A percentile compares a stretch with the other conserved stretches of the same genome.
These are phyloP conservation scores for Linnemannia zychae DNA, from an alignment of 192 early-diverging fungal genomes.

Conservation along the genomic window DNA sequence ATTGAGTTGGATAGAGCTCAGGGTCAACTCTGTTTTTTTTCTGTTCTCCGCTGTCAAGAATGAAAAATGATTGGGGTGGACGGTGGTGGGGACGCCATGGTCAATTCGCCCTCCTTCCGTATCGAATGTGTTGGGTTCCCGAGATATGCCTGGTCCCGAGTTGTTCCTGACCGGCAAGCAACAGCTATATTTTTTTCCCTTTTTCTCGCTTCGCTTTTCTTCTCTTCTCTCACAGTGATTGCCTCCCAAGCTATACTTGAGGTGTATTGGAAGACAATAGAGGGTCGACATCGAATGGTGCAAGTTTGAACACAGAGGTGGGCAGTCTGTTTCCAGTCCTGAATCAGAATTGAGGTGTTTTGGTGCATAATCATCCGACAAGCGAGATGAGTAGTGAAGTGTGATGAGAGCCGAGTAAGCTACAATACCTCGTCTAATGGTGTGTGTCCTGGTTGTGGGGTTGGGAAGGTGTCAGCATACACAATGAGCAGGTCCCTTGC, in stretches of 20 bases:
- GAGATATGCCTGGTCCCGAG: background rate
- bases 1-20: background rate
- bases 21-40: background rate
- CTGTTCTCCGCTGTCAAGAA: conserved; percentile 5
- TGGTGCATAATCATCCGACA: background rate
- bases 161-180: background rate
- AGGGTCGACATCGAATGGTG: background rate
- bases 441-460: conserved; percentile 48
- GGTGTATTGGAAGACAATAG: background rate
- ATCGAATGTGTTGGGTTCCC: background rate
- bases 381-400: background rate
- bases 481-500: conserved; percentile 59
- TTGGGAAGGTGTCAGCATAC: conserved; percentile 52
- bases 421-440: conserved; percentile 50
- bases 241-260: background rate
- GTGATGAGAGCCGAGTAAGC: background rate
- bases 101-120: background rate
- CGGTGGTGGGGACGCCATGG: background rate
- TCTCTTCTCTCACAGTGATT: background rate
- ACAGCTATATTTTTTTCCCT: background rate
- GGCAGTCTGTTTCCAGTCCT: background rate
- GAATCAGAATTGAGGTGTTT: background rate
- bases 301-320: background rate
- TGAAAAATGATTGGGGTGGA: background rate
- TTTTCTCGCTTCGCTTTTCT: background rate